Percentiles rank a stretch among this genome's conserved stretches.
Conservation (phyloP, 805 yeast species). For the Ogataea pilisensis region DNA sequence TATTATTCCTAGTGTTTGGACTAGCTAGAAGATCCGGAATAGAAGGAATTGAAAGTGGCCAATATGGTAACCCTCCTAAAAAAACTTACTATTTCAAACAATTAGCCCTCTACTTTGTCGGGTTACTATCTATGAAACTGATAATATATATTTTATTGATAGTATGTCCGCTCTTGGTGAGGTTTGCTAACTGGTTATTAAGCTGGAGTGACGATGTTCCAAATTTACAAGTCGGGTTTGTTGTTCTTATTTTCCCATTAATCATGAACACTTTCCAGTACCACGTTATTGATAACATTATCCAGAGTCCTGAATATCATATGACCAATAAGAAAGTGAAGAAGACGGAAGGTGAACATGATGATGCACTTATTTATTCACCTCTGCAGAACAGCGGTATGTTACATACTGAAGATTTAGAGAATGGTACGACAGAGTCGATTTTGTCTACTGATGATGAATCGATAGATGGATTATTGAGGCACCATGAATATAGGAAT, state of each 20-base stretch:
- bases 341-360: constrained; percentile 8
- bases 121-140: constrained; percentile 55
- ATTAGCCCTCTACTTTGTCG: constrained; percentile 59
- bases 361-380: not conserved
- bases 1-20: constrained; percentile 49
- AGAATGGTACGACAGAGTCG: not conserved
- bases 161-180: constrained; percentile 62
- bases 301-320: constrained; percentile 49
- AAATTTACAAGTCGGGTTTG: constrained; percentile 78
- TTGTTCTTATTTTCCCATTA: constrained; percentile 78
- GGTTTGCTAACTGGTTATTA: constrained; percentile 66
- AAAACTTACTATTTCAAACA: constrained; percentile 69
- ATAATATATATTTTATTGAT: constrained; percentile 53
- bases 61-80: constrained; percentile 63
- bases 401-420: not conserved
- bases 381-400: no score
- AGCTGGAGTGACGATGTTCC: constrained; percentile 84
- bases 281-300: constrained; percentile 67
- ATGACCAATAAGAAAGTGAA: constrained; percentile 13
- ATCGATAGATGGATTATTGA: not conserved
- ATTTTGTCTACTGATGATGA: not conserved
- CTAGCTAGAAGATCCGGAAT: constrained; percentile 41
- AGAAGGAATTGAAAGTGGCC: constrained; percentile 48
- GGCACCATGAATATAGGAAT: not conserved
- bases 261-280: constrained; percentile 72